Evolutionary conservation across 1,139 yeast species (phyloP).

Genomic region (Taphrina flavorubra): DNA sequence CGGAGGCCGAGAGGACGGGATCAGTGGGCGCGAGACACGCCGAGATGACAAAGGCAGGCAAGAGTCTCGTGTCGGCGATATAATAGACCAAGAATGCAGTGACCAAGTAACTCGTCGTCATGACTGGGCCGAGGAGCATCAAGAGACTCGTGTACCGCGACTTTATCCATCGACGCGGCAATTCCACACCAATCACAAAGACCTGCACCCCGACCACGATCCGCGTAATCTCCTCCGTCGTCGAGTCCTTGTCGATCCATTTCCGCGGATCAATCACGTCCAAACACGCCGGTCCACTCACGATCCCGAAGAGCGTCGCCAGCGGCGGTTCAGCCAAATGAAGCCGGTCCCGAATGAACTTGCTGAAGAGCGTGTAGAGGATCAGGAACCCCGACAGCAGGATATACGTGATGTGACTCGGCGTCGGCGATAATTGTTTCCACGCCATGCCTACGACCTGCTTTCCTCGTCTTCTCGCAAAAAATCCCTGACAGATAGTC

Average conservation of each 20-base stretch:
- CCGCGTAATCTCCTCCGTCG: conserved; percentile 36
- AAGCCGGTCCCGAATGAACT: conserved; percentile 31
- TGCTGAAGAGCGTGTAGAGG: conserved; percentile 31
- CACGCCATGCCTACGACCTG: conserved; percentile 3
- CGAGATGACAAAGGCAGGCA: conserved; percentile 32
- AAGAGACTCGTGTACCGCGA: conserved; percentile 26
- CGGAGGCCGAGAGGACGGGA: conserved; percentile 36
- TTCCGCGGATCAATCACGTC: conserved; percentile 66
- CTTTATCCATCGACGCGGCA: conserved; percentile 33
- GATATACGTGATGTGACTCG: conserved; percentile 33
- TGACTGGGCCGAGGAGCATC: conserved; percentile 39
- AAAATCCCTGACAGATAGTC: too few relatives aligned
- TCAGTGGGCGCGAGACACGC: conserved; percentile 39
- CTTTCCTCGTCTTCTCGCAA: too few relatives aligned
- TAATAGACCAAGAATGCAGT: conserved; percentile 31
- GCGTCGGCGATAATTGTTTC: conserved; percentile 30
- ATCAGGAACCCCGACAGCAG: conserved; percentile 27
- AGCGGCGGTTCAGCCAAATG: conserved; percentile 39
- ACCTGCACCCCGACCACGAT: conserved; percentile 36
- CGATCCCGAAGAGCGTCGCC: conserved; percentile 33
- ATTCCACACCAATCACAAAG: conserved; percentile 33
- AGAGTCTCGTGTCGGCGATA: conserved; percentile 22
- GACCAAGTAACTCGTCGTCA: conserved; percentile 26
- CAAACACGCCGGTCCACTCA: conserved; percentile 30
- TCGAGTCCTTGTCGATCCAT: conserved; percentile 63